A percentile compares a stretch with the other conserved stretches of the same genome.
phyloP scores from a whole-genome alignment of 2,329 filamentous ascomycete genomes.

The Fusarium circinatum region DNA sequence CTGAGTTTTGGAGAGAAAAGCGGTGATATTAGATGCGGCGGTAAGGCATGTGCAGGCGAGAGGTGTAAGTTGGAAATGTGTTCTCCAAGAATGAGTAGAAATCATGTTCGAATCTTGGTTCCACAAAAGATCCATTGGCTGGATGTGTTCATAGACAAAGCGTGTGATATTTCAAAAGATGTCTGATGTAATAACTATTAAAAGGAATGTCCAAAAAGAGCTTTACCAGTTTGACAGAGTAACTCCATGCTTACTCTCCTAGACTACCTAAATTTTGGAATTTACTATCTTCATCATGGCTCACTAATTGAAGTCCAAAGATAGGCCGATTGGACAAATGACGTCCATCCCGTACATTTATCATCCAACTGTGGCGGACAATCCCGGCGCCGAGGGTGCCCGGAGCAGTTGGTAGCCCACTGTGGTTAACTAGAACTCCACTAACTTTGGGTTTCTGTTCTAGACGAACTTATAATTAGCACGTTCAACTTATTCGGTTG shows the following conservation, averaged over 20 bases:
- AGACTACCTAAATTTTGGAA: background rate
- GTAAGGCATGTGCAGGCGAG: constrained; percentile 12
- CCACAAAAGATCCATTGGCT: constrained; percentile 28
- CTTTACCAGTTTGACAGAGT: background rate
- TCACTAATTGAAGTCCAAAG: background rate
- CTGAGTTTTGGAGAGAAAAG: background rate
- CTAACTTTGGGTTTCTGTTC: constrained; percentile 14
- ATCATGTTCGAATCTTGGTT: constrained; percentile 7
- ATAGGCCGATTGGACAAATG: background rate
- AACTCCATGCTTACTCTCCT: background rate
- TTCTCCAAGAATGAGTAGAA: constrained; percentile 27
- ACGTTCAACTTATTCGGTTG: constrained; percentile 15
- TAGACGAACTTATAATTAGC: constrained; percentile 9
- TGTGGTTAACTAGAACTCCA: constrained; percentile 39
- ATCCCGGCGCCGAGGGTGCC: constrained; percentile 27
- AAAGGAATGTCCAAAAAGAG: background rate
- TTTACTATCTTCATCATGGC: background rate
- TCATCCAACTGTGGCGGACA: constrained; percentile 33
- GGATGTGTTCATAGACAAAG: background rate
- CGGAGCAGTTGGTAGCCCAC: background rate
- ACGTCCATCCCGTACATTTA: background rate
- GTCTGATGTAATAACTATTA: background rate
- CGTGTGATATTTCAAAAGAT: background rate
- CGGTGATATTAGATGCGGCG: constrained; percentile 1
- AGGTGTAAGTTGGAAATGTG: constrained; percentile 30